Percentiles rank a stretch among this genome's conserved stretches.
phyloP scores from a whole-genome alignment of 2,329 filamentous ascomycete genomes.

The Cordyceps cateniannulata region DNA sequence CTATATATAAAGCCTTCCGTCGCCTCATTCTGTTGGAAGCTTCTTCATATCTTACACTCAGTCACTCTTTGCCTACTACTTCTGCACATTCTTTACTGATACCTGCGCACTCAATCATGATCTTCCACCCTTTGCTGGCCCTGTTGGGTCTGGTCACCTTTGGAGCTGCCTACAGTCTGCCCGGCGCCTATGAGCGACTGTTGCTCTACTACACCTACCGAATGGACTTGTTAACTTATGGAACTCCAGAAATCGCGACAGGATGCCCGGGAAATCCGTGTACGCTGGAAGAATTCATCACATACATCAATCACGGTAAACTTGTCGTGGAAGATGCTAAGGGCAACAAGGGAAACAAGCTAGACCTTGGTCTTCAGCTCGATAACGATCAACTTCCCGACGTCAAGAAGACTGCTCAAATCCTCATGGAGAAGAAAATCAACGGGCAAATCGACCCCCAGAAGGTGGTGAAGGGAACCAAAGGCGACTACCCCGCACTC shows the following conservation, averaged over 20 bases:
- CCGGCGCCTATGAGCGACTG: neutral
- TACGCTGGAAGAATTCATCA: neutral
- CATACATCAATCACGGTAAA: neutral
- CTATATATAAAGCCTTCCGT: too few relatives aligned
- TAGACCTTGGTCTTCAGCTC: too few relatives aligned
- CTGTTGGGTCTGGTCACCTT: neutral
- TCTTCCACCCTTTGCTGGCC: neutral
- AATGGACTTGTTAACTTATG: neutral
- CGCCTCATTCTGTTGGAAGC: too few relatives aligned
- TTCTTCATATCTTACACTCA: too few relatives aligned
- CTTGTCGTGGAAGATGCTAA: neutral
- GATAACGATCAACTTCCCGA: too few relatives aligned
- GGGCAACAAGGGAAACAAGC: neutral
- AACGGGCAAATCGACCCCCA: too few relatives aligned
- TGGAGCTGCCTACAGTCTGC: neutral
- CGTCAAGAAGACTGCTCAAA: too few relatives aligned
- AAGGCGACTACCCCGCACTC: too few relatives aligned
- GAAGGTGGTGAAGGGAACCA: too few relatives aligned
- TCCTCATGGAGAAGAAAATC: too few relatives aligned
- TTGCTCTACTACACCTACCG: neutral
- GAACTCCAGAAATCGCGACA: neutral
- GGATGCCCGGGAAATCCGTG: neutral
- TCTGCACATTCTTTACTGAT: too few relatives aligned
- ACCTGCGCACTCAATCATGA: neutral
- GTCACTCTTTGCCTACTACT: too few relatives aligned